Conservation (phyloP, 129 eudicot species). For the Artemisia annua region DNA sequence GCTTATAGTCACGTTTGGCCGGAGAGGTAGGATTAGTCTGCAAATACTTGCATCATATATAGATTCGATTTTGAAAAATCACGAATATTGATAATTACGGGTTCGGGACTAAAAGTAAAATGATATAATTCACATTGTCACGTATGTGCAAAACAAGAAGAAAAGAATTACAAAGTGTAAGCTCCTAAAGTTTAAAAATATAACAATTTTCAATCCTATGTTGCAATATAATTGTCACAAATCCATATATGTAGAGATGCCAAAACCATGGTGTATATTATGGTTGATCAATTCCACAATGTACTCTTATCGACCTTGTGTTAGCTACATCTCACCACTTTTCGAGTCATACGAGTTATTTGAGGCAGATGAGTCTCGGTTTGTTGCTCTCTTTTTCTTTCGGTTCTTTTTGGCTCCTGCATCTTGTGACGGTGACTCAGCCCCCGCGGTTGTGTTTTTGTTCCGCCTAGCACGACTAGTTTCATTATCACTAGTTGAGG, state of each 20-base stretch:
- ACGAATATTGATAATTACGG: no score
- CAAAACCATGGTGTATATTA: no score
- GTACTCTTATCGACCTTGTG: not conserved
- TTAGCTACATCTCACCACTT: not conserved
- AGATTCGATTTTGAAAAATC: no score
- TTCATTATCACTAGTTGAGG: conserved; percentile 22
- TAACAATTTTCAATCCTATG: conserved; percentile 11
- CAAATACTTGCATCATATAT: no score
- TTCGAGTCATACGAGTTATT: conserved; percentile 1
- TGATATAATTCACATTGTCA: not conserved
- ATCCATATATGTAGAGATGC: no score
- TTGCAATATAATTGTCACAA: conserved; percentile 13
- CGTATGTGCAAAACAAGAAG: conserved; percentile 12
- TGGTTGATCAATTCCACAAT: conserved; percentile 4
- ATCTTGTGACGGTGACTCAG: conserved; percentile 39
- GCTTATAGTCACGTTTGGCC: no score
- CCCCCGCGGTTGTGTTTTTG: conserved; percentile 28
- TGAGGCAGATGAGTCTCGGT: conserved; percentile 20
- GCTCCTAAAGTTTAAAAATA: conserved; percentile 12
- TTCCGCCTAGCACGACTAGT: conserved; percentile 34
- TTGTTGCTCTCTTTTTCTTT: conserved; percentile 30
- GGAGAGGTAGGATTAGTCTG: no score
- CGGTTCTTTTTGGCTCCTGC: conserved; percentile 27
- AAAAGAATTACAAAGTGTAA: not conserved
- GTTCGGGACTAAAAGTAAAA: no score